Evolutionary conservation across 768 basidiomycete genomes (phyloP).

Genomic region (Lentinus brumalis): DNA sequence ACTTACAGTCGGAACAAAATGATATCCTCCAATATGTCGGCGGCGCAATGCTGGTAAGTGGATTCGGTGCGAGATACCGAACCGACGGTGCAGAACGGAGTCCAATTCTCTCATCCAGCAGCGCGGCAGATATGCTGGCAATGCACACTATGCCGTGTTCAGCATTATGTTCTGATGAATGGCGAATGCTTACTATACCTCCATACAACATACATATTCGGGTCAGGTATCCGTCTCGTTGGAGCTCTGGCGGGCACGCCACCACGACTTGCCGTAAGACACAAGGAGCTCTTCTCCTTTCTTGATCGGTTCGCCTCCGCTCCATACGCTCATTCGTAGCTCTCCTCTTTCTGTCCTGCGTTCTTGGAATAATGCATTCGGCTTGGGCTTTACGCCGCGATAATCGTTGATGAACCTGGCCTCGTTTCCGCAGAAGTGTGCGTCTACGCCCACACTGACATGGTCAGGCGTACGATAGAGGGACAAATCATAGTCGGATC

Average conservation of each 20-base stretch:
- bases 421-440: slow-evolving; percentile 77
- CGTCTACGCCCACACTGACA: slow-evolving; percentile 76
- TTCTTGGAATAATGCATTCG: slow-evolving; percentile 75
- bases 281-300: slow-evolving; percentile 88
- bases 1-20: neutral
- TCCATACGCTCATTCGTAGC: slow-evolving; percentile 79
- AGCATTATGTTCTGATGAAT: no score
- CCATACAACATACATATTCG: no score
- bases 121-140: no score
- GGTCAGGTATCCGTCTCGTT: neutral
- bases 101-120: no score
- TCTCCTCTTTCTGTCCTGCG: slow-evolving; percentile 55
- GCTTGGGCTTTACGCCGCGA: slow-evolving; percentile 67
- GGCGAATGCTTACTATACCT: no score
- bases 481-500: slow-evolving; percentile 88
- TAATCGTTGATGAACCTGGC: slow-evolving; percentile 91
- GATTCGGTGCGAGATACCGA: no score
- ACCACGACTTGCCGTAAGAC: slow-evolving; percentile 88
- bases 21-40: neutral
- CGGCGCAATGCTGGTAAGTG: neutral
- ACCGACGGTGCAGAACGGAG: no score
- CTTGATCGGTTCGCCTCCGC: slow-evolving; percentile 54
- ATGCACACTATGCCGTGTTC: no score
- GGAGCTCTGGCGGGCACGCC: slow-evolving; percentile 49
- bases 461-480: slow-evolving; percentile 62